Percentiles rank a stretch among this genome's conserved stretches.
phyloP scores from a whole-genome alignment of 2,329 filamentous ascomycete genomes.

The Seiridium unicorne region DNA sequence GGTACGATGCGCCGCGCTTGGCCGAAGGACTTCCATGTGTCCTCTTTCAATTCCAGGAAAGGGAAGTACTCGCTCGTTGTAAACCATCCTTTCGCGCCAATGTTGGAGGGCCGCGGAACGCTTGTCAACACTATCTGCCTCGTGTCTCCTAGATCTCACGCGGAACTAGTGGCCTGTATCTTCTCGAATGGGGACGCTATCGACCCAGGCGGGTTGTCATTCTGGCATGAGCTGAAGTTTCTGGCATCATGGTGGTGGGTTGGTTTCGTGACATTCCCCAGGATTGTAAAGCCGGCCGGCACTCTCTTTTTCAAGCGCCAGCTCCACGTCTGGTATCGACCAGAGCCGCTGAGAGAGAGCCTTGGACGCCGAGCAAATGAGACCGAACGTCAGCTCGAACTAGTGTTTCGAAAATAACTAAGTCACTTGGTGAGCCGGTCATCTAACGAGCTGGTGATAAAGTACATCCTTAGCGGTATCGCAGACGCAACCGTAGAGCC shows the following conservation, averaged over 20 bases:
- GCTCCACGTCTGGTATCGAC: constrained; percentile 64
- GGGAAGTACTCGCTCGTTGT: constrained; percentile 52
- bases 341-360: constrained; percentile 58
- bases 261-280: constrained; percentile 62
- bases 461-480: constrained; percentile 53
- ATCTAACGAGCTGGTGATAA: constrained; percentile 42
- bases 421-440: constrained; percentile 47
- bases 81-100: constrained; percentile 43
- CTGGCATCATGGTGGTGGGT: constrained; percentile 64
- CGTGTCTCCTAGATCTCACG: constrained; percentile 55
- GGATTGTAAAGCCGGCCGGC: constrained; percentile 61
- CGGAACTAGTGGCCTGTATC: constrained; percentile 62
- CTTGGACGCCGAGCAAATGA: constrained; percentile 51
- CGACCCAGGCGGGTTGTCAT: constrained; percentile 46
- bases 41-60: constrained; percentile 67
- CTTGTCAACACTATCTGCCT: constrained; percentile 63
- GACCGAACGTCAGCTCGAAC: constrained; percentile 47
- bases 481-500: constrained; percentile 32
- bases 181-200: constrained; percentile 50
- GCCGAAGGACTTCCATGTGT: constrained; percentile 75
- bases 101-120: constrained; percentile 33
- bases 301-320: constrained; percentile 54
- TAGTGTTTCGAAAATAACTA: constrained; percentile 46
- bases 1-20: constrained; percentile 49
- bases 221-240: constrained; percentile 42